Evolutionary conservation across 2,329 filamentous ascomycete genomes (phyloP), one percentile per base, ranked within the genome.

Genomic region (Rhinocladiella mackenziei): DNA sequence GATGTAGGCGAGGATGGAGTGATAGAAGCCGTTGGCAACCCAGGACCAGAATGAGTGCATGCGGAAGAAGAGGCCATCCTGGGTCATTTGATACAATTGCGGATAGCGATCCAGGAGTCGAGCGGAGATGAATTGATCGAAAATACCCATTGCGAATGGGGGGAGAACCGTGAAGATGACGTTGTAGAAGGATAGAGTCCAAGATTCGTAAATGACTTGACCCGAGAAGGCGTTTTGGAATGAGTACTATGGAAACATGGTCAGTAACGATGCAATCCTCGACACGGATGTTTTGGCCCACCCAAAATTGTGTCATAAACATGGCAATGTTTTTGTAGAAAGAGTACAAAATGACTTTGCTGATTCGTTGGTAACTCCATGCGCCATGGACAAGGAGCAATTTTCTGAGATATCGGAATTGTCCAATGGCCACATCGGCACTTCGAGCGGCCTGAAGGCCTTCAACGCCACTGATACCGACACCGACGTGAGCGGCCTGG

Each of bases 241-340:
- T 0, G 89, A 87, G 68, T 92, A 97, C 86, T 89, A 48, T 11
- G 17, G 8, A 15, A 22, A 36, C 17, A 36, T 11, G 15, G 15
- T 22, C 11, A 20, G 18, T 28, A 10, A 41, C 20, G 14, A 20
- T 29, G 25, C 25, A 8, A 39, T 13, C 8, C 34, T 44, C 15
- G 26, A 20, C 18, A 10, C 2, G 19, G 11, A 9, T 10, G 17
- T 29, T 18, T 19, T n/a, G 9, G 72, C 83, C 71, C 74, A 89
- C 85, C 88, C 94, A 98, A 64, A 98, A 98, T 64, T 98, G 94
- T 48, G 94, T 98, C 85, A 98, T 89, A 70, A 97, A 98, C 50
- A 98, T 74, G 14, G 89, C 84, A 56, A 97, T 96, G 69, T 98
- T 98, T 76, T 98, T 98, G 76, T 98, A 98, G 66, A 97, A 98